Percentiles rank a stretch among this genome's conserved stretches.
Evolutionary conservation across 2,329 filamentous ascomycete species (phyloP).

Genomic region (Diaporthe sp.): DNA sequence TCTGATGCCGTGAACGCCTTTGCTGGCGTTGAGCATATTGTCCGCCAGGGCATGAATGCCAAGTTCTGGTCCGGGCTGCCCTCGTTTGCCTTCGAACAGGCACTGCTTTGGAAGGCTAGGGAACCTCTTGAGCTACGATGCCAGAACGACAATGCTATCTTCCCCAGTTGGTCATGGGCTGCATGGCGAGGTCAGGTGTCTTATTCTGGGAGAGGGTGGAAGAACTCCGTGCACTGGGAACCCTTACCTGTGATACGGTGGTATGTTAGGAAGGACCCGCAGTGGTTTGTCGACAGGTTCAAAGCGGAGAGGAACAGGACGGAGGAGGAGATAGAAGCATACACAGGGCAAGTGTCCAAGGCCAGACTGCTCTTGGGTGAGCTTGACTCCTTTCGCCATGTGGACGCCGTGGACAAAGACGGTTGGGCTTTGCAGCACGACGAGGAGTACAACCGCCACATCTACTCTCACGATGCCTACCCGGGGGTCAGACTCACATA

Average conservation of each 20-base stretch:
- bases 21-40: neutral
- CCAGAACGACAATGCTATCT: neutral
- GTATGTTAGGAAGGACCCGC: neutral
- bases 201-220: neutral
- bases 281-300: neutral
- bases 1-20: neutral
- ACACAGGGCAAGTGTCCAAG: neutral
- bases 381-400: neutral
- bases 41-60: neutral
- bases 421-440: neutral
- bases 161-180: constrained; percentile 11
- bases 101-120: neutral
- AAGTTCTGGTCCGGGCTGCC: constrained; percentile 8
- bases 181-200: neutral
- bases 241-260: neutral
- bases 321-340: neutral
- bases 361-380: neutral
- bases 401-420: neutral
- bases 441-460: neutral
- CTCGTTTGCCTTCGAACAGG: neutral
- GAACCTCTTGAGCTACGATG: neutral
- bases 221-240: neutral
- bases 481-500: neutral
- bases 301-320: neutral
- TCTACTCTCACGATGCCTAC: constrained; percentile 4